A percentile compares a stretch with the other conserved stretches of the same genome.
These are phyloP conservation scores for Beauveria bassiana DNA, from an alignment of 2,329 filamentous ascomycete species.

Conservation along the genomic window DNA sequence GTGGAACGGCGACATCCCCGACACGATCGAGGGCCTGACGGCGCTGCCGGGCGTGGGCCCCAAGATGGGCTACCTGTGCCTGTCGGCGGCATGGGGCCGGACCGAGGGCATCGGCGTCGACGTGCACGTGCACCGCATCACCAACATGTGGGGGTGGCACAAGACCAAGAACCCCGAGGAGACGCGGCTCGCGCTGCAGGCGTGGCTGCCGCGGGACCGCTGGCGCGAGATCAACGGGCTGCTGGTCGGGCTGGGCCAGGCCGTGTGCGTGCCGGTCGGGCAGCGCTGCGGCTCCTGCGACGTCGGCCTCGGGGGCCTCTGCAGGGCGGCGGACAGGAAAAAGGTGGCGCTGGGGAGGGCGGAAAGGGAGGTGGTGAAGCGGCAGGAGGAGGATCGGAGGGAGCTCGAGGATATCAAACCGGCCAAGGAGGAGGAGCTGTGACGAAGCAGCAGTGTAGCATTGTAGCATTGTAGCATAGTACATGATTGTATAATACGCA, in stretches of 20 bases:
- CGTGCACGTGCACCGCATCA: slow-evolving; percentile 91
- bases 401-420: slow-evolving; percentile 17
- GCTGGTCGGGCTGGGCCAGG: slow-evolving; percentile 83
- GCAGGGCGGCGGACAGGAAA: slow-evolving; percentile 60
- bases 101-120: slow-evolving; percentile 82
- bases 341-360: slow-evolving; percentile 39
- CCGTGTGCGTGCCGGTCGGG: slow-evolving; percentile 73
- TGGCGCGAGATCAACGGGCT: slow-evolving; percentile 93
- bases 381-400: slow-evolving; percentile 18
- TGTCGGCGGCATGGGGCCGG: slow-evolving; percentile 61
- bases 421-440: slow-evolving; percentile 14
- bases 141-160: slow-evolving; percentile 91
- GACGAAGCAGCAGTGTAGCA: too few species aligned
- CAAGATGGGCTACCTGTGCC: slow-evolving; percentile 89
- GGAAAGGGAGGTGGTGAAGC: slow-evolving; percentile 10
- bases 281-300: slow-evolving; percentile 80
- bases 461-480: too few species aligned
- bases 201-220: slow-evolving; percentile 73
- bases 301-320: slow-evolving; percentile 67
- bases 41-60: slow-evolving; percentile 81
- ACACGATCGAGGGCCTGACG: slow-evolving; percentile 66
- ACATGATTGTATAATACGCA: not conserved
- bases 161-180: slow-evolving; percentile 74
- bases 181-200: slow-evolving; percentile 66
- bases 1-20: slow-evolving; percentile 69